Base-by-base conservation (phyloP, 2,329 filamentous ascomycete species). In the Thyridium curvatum region DNA sequence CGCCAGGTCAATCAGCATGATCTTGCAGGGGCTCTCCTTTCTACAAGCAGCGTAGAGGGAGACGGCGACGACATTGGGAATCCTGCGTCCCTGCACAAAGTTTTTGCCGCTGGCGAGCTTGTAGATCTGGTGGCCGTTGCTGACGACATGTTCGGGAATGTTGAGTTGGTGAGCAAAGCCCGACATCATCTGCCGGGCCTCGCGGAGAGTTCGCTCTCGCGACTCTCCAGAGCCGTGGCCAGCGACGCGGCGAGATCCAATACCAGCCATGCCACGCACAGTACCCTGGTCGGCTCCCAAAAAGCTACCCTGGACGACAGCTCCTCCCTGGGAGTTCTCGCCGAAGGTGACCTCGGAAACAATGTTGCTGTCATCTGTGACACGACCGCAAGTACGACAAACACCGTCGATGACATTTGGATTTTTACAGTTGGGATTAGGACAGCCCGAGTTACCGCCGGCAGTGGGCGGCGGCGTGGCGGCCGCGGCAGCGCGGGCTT, bases 1-100 rank as follows among this genome's bases (percentile, higher is more conserved):
- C 12, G 93, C 87, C 55, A 98, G 80, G 58, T 98, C 93, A 58
- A 98, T 97, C 32, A 98, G 74, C 84, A 98, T 90, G 49, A 93
- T 74, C 32, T 83, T 85, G 56, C 93, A 94, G 17, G 82, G 81
- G 32, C 79, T 48, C 45, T 86, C 79, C 39, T 84, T 79, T 44
- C 93, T 81, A 55, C 88, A 94, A 12, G 88, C 88, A 40, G 87
- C 84, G 51, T 97, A 98, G 21, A 98, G 72, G 55, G 86, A 91
- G 18, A 94, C 86, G n/a, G 88, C 88, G 18, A 86, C 85, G 9
- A 97, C 90, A 38, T 85, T 87, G 45, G 84, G 79, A 35, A 89
- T 84, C 14, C 84, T 84, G 41, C 93, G 86, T 49, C 93, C 93
- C 61, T 93, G 85, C 18, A 89, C 82, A 56, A 90, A 91, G 59